Evolutionary conservation across 352 stramenopile species (phyloP).

Genomic region (Phytophthora megakarya): DNA sequence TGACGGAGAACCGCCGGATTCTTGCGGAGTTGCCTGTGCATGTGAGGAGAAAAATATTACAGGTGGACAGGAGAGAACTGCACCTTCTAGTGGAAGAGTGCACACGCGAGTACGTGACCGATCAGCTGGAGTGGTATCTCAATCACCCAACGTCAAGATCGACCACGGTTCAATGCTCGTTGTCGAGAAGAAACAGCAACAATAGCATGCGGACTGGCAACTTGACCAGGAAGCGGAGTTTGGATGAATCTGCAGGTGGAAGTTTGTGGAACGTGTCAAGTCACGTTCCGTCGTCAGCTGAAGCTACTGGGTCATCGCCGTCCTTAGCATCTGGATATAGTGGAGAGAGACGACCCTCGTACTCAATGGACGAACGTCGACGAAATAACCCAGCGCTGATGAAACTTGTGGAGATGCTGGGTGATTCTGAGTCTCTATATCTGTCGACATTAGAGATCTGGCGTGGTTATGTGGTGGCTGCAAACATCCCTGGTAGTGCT

Average conservation of each 20-base stretch:
- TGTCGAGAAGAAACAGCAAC: constrained; percentile 35
- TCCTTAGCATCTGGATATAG: constrained; percentile 33
- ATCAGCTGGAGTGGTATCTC: constrained; percentile 72
- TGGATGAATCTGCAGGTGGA: constrained; percentile 36
- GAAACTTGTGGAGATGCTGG: constrained; percentile 79
- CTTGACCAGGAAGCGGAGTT: constrained; percentile 38
- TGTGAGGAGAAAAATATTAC: constrained; percentile 82
- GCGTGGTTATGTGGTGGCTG: constrained; percentile 73
- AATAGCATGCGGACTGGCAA: constrained; percentile 19
- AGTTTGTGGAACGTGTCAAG: constrained; percentile 74
- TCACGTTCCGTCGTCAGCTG: constrained; percentile 60
- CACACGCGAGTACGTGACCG: constrained; percentile 72
- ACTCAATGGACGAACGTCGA: constrained; percentile 67
- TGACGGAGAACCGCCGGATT: constrained; percentile 84
- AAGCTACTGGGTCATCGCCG: constrained; percentile 31
- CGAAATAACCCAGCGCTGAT: constrained; percentile 66
- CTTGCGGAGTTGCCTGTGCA: constrained; percentile 79
- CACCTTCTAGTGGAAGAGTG: constrained; percentile 78
- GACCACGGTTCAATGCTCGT: constrained; percentile 16
- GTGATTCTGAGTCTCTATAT: constrained; percentile 84
- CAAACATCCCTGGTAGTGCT: constrained; percentile 67
- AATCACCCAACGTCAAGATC: constrained; percentile 42
- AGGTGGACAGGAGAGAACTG: constrained; percentile 71
- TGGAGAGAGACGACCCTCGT: constrained; percentile 34
- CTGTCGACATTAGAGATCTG: constrained; percentile 78